phyloP scores from a whole-genome alignment of 2,329 filamentous ascomycete genomes.

The Aspergillus amoenus region DNA sequence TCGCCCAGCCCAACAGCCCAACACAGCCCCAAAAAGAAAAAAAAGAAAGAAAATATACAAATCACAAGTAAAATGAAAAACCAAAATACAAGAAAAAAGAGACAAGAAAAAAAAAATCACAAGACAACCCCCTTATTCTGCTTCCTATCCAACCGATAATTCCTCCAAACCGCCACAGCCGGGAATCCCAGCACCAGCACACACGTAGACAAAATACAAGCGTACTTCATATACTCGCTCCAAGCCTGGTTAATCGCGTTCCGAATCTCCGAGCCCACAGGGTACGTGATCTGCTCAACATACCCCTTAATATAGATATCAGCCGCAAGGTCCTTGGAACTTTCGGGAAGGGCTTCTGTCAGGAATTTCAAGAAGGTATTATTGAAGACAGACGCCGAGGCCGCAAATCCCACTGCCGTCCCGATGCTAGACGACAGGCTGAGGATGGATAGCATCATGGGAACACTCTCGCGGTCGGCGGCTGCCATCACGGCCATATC shows the following conservation, averaged over 20 bases:
- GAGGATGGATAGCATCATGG: slow-evolving; percentile 43
- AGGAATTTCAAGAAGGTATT: slow-evolving; percentile 54
- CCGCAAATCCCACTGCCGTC: slow-evolving; percentile 34
- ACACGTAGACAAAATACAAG: slow-evolving; percentile 31
- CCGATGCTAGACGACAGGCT: slow-evolving; percentile 37
- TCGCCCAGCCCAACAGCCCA: no score
- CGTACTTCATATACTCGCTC: slow-evolving; percentile 33
- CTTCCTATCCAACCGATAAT: slow-evolving; percentile 35
- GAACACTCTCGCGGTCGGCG: slow-evolving; percentile 55
- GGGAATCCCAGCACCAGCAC: slow-evolving; percentile 32
- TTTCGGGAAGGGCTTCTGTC: slow-evolving; percentile 19
- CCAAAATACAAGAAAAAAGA: no score
- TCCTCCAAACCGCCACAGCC: slow-evolving; percentile 35
- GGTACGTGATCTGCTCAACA: slow-evolving; percentile 25
- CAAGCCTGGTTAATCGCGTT: slow-evolving; percentile 36
- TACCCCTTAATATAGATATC: slow-evolving; percentile 30
- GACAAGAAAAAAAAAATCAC: no score
- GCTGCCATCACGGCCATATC: slow-evolving; percentile 61
- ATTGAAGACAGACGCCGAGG: slow-evolving; percentile 54
- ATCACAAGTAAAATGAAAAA: no score
- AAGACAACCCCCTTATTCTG: slow-evolving; percentile 32
- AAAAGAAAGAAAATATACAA: no score
- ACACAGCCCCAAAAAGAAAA: no score
- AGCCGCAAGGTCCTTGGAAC: not conserved
- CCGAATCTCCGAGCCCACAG: slow-evolving; percentile 19